Evolutionary conservation across 805 yeast species (phyloP).

Genomic region (Pichia sporocuriosa): DNA sequence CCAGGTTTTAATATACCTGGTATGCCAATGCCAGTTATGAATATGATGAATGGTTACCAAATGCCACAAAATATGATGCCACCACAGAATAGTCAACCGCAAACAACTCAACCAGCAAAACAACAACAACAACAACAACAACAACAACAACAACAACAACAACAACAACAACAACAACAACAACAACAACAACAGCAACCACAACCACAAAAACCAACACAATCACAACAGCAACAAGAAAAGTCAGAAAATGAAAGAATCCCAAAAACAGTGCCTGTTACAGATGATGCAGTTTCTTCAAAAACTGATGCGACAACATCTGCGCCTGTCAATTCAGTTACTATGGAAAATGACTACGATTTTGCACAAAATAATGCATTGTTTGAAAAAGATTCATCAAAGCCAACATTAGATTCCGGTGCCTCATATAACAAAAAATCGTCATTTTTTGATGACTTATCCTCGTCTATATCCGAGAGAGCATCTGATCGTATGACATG

Average conservation of each 20-base stretch:
- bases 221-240: not conserved
- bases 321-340: constrained; percentile 28
- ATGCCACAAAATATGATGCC: constrained; percentile 2
- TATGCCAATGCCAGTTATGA: constrained; percentile 1
- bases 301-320: not conserved
- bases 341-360: constrained; percentile 55
- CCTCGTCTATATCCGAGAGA: constrained; percentile 54
- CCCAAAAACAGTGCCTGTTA: constrained; percentile 28
- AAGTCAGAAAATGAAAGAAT: not conserved
- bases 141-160: constrained; percentile 5
- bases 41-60: no score
- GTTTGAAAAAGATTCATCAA: constrained; percentile 40
- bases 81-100: constrained; percentile 12
- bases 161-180: not conserved
- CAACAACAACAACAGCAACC: constrained; percentile 5
- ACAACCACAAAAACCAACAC: not conserved
- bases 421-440: constrained; percentile 66
- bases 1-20: constrained; percentile 15
- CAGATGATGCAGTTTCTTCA: not conserved
- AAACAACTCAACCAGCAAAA: constrained; percentile 12
- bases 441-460: constrained; percentile 84
- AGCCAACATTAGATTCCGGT: constrained; percentile 23
- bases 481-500: constrained; percentile 46
- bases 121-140: constrained; percentile 13
- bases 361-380: constrained; percentile 69